phyloP scores from a whole-genome alignment of 805 yeast genomes.

The Myxozyma nipponensis region DNA sequence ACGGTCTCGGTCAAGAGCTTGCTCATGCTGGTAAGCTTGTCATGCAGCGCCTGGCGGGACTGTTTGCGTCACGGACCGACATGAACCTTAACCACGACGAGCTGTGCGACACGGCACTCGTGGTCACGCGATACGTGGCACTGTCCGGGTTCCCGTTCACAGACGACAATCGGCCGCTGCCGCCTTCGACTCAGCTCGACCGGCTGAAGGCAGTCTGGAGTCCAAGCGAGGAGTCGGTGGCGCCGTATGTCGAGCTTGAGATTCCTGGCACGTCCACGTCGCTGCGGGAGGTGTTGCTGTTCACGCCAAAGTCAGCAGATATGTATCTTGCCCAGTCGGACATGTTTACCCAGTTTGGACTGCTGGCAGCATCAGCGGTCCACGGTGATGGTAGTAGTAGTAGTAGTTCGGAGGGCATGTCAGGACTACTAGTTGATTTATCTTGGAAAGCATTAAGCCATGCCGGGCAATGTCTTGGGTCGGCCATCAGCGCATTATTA shows the following conservation, averaged over 20 bases:
- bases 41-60: constrained; percentile 19
- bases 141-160: constrained; percentile 19
- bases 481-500: constrained; percentile 3
- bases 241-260: not conserved
- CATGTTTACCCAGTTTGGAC: constrained; percentile 27
- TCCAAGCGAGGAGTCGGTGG: not conserved
- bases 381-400: not conserved
- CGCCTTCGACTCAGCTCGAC: constrained; percentile 13
- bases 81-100: constrained; percentile 4
- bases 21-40: constrained; percentile 9
- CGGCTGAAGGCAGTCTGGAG: constrained; percentile 18
- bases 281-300: constrained; percentile 7
- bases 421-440: not conserved
- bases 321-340: constrained; percentile 32
- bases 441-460: constrained; percentile 27
- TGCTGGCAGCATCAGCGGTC: not conserved
- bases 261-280: not conserved
- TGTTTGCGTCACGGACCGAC: constrained; percentile 10
- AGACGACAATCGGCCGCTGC: not conserved
- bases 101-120: constrained; percentile 14
- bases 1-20: not conserved
- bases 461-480: constrained; percentile 24
- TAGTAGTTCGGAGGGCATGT: too few species aligned
- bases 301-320: constrained; percentile 15
- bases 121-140: constrained; percentile 18